Evolutionary conservation across 768 basidiomycete genomes (phyloP).

Genomic region (Hortiboletus flavorubellus): DNA sequence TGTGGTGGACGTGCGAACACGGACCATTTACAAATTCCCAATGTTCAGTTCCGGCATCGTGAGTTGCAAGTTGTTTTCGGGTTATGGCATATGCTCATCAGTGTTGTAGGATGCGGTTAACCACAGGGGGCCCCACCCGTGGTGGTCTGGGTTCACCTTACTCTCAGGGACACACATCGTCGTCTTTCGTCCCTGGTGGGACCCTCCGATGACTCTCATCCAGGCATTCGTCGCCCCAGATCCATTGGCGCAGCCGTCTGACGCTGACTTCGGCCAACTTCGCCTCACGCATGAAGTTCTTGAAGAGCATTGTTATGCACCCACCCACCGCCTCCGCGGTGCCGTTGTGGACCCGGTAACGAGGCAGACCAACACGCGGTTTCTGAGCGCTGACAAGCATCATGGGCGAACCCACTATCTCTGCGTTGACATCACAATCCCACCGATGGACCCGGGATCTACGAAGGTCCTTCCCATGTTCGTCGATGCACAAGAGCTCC

Average conservation of each 20-base stretch:
- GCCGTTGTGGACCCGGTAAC: conserved; percentile 13
- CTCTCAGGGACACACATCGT: conserved; percentile 12
- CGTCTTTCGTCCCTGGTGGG: conserved; percentile 13
- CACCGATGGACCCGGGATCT: not conserved
- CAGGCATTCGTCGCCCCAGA: conserved; percentile 18
- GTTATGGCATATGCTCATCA: not conserved
- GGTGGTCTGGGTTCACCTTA: conserved; percentile 12
- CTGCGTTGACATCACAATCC: conserved; percentile 18
- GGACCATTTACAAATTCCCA: conserved; percentile 17
- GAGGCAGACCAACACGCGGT: conserved; percentile 9
- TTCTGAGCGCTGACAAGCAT: conserved; percentile 2
- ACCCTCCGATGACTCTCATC: conserved; percentile 13
- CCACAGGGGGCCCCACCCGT: not conserved
- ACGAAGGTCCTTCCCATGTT: conserved; percentile 10
- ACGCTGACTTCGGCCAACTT: conserved; percentile 1
- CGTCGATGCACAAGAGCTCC: conserved; percentile 11
- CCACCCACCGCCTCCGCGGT: conserved; percentile 11
- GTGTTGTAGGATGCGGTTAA: conserved; percentile 3
- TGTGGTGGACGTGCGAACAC: conserved; percentile 17
- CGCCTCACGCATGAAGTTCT: conserved; percentile 21
- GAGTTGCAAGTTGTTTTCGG: not conserved
- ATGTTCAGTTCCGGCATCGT: conserved; percentile 13
- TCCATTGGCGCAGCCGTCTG: not conserved
- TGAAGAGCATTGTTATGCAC: not conserved
- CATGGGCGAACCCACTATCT: conserved; percentile 4